Base-by-base conservation (phyloP, 2,329 filamentous ascomycete genomes). In the Didymella pomorum region DNA sequence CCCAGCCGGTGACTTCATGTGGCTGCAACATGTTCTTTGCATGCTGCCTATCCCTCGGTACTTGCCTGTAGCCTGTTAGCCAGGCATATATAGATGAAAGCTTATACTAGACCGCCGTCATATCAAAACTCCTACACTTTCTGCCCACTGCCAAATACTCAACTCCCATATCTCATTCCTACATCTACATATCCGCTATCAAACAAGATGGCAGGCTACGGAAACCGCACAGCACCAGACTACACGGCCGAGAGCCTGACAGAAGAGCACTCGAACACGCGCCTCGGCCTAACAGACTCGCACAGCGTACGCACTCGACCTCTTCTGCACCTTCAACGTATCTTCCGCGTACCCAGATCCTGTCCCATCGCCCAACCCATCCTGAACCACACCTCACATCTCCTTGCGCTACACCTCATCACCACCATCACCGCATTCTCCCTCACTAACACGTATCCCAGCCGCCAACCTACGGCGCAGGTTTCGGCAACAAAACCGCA, bases 121-220 rank as follows among this genome's bases (percentile, higher is more conserved):
- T n/a, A n/a, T n/a, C n/a, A n/a, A n/a, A n/a, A n/a, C n/a, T n/a
- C n/a, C n/a, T n/a, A n/a, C n/a, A n/a, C n/a, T n/a, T n/a, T n/a
- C n/a, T n/a, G n/a, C n/a, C n/a, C n/a, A n/a, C n/a, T n/a, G n/a
- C n/a, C n/a, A n/a, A n/a, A n/a, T n/a, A n/a, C n/a, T n/a, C n/a
- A n/a, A n/a, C n/a, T n/a, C n/a, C n/a, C n/a, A n/a, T n/a, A n/a
- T n/a, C n/a, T n/a, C n/a, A n/a, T n/a, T n/a, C n/a, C n/a, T n/a
- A n/a, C 29, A 31, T 2, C 29, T 31, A 12, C 33, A 35, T 4
- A 5, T n/a, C n/a, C 10, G 2, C 11, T 14, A 12, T 12, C 11
- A 11, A 9, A 18, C 25, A 56, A 14, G 12, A 74, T 74, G 73
- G 67, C 69, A 65, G 73, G 72, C 61, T 78, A 72, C 65, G 76